phyloP scores from a whole-genome alignment of 345 rosid genomes.

The Citropsis articulata region DNA sequence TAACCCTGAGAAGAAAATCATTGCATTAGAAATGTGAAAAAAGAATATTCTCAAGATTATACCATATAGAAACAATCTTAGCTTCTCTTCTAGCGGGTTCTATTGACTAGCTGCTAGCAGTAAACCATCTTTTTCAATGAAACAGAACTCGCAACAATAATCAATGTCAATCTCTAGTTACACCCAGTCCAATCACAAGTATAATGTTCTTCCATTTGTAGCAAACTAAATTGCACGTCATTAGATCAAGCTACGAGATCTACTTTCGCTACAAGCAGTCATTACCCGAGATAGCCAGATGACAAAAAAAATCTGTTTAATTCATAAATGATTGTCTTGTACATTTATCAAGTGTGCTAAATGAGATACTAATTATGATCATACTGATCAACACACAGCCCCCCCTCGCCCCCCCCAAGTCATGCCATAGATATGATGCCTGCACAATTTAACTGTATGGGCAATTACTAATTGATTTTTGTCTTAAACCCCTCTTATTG shows the following conservation, averaged over 20 bases:
- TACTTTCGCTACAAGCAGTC: background rate
- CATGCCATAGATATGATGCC: too few relatives aligned
- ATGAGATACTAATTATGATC: background rate
- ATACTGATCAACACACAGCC: background rate
- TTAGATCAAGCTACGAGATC: background rate
- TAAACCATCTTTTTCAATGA: background rate
- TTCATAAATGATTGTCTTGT: background rate
- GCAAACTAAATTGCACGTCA: background rate
- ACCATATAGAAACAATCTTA: background rate
- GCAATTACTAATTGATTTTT: background rate
- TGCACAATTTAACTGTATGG: background rate
- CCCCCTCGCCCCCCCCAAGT: too few relatives aligned
- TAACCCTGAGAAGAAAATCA: conserved; percentile 47
- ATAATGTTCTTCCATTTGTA: background rate
- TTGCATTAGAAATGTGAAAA: conserved; percentile 3
- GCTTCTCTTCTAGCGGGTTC: background rate
- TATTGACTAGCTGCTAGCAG: background rate
- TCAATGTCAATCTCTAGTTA: too few relatives aligned
- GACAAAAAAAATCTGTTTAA: background rate
- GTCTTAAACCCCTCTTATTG: background rate
- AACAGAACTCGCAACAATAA: background rate
- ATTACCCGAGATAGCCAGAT: background rate
- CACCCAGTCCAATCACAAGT: background rate
- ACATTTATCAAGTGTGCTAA: background rate
- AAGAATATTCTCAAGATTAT: background rate